These are phyloP conservation scores for Candida glucosophila DNA, from an alignment of 1,139 yeast genomes.

Conservation along the genomic window DNA sequence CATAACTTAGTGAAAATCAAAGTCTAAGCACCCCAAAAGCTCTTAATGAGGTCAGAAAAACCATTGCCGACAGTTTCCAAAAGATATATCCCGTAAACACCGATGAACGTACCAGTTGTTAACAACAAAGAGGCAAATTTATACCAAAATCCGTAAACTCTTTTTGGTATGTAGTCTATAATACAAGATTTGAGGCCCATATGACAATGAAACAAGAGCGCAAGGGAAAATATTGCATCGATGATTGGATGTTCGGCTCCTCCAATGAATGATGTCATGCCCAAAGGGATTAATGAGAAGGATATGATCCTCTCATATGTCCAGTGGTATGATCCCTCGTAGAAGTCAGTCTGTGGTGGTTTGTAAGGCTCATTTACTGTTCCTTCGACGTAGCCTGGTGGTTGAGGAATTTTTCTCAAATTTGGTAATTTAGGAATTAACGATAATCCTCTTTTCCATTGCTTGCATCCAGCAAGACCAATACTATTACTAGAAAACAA, in stretches of 20 bases:
- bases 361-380: constrained; percentile 68
- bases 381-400: constrained; percentile 69
- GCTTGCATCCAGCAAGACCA: neutral
- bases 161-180: constrained; percentile 65
- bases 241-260: constrained; percentile 41
- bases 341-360: constrained; percentile 45
- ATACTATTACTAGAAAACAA: constrained; percentile 1
- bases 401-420: constrained; percentile 54
- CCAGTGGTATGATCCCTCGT: constrained; percentile 71
- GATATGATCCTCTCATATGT: constrained; percentile 54
- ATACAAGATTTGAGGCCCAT: constrained; percentile 74
- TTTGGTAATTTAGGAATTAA: constrained; percentile 41
- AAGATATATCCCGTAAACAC: constrained; percentile 60
- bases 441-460: constrained; percentile 14
- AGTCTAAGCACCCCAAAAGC: constrained; percentile 30
- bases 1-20: no score
- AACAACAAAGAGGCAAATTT: constrained; percentile 53
- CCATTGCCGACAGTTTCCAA: constrained; percentile 55
- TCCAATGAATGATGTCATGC: constrained; percentile 53
- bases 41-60: constrained; percentile 35
- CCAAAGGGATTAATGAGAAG: constrained; percentile 54
- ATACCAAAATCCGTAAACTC: constrained; percentile 67
- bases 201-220: constrained; percentile 54
- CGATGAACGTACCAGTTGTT: constrained; percentile 52
- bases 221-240: constrained; percentile 50